Conservation (phyloP, 148 eudicot species). For the Rhododendron williamsianum region DNA sequence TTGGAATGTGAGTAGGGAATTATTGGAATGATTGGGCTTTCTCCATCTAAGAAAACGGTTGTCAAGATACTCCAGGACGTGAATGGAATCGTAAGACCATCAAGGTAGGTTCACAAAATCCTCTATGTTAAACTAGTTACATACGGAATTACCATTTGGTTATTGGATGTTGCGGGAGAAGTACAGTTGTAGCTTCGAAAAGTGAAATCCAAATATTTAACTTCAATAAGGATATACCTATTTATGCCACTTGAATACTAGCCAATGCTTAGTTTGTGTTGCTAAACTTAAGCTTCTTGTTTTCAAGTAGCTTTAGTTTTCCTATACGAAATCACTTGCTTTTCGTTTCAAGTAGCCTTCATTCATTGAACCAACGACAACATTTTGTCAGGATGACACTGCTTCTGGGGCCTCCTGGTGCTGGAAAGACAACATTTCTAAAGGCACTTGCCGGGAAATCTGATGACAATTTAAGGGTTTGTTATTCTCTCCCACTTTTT, state of each 20-base stretch:
- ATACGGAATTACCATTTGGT: not conserved
- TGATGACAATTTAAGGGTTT: slow-evolving; percentile 24
- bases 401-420: slow-evolving; percentile 38
- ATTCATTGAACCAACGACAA: slow-evolving; percentile 16
- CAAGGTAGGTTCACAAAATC: slow-evolving; percentile 21
- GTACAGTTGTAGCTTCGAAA: slow-evolving; percentile 5
- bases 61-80: slow-evolving; percentile 29
- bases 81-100: slow-evolving; percentile 29
- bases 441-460: slow-evolving; percentile 29
- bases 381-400: slow-evolving; percentile 34
- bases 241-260: not conserved
- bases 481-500: not conserved
- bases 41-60: slow-evolving; percentile 24
- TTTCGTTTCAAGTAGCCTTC: not conserved
- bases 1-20: slow-evolving; percentile 9
- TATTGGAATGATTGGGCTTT: slow-evolving; percentile 21
- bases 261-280: not conserved
- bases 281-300: not conserved
- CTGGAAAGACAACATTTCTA: slow-evolving; percentile 36
- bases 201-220: not conserved
- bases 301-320: not conserved
- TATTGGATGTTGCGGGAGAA: not conserved
- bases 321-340: not conserved
- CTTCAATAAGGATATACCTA: not conserved
- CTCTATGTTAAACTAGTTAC: not conserved